Evolutionary conservation across 768 basidiomycete species (phyloP).

Genomic region (Lactarius hengduanensis): DNA sequence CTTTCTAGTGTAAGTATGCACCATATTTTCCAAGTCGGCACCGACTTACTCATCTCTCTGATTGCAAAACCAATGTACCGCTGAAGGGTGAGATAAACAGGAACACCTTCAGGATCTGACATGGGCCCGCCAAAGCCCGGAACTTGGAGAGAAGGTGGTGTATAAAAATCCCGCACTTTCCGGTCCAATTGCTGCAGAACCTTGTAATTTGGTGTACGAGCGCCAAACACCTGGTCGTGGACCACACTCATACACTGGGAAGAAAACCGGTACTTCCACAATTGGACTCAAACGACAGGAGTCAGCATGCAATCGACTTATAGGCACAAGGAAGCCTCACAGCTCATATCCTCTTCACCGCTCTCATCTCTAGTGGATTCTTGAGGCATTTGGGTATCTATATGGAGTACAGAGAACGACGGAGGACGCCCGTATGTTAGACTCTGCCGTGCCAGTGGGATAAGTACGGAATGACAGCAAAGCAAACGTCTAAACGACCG

Average conservation of each 20-base stretch:
- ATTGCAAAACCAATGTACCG: slow-evolving; percentile 65
- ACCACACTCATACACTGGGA: slow-evolving; percentile 61
- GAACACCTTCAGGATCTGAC: slow-evolving; percentile 43
- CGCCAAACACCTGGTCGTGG: slow-evolving; percentile 67
- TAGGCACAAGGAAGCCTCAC: slow-evolving; percentile 39
- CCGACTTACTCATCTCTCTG: slow-evolving; percentile 58
- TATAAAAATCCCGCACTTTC: slow-evolving; percentile 61
- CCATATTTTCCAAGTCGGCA: not conserved
- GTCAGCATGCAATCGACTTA: slow-evolving; percentile 3
- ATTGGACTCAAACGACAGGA: slow-evolving; percentile 44
- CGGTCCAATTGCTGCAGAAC: slow-evolving; percentile 62
- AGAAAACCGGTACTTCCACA: slow-evolving; percentile 69
- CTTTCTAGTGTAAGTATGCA: slow-evolving; percentile 35
- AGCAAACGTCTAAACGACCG: slow-evolving; percentile 19
- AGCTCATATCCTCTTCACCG: slow-evolving; percentile 61
- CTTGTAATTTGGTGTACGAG: slow-evolving; percentile 58
- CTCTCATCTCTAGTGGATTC: slow-evolving; percentile 51
- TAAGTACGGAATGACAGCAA: slow-evolving; percentile 12
- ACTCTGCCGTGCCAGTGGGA: slow-evolving; percentile 44
- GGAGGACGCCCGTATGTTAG: slow-evolving; percentile 71
- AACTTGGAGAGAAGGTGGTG: slow-evolving; percentile 63
- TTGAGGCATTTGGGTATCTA: slow-evolving; percentile 35
- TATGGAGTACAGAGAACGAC: slow-evolving; percentile 48
- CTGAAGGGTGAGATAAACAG: slow-evolving; percentile 63
- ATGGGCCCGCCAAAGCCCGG: slow-evolving; percentile 55